A percentile compares a stretch with the other conserved stretches of the same genome.
Conservation (phyloP, 305 asterid genomes). For the Solanum chacoense region DNA sequence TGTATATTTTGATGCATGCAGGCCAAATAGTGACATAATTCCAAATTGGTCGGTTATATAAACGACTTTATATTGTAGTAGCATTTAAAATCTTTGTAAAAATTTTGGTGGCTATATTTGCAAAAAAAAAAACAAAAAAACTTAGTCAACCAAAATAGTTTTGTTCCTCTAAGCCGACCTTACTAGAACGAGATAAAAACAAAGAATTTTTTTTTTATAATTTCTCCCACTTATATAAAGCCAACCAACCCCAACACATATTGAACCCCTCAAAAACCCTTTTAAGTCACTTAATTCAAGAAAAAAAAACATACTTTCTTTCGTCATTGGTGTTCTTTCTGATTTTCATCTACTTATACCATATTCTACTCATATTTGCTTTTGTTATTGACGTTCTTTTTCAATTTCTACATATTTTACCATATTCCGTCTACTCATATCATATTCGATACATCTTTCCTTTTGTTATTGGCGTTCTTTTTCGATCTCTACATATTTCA, state of each 20-base stretch:
- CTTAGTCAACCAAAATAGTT: neutral
- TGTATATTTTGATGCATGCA: neutral
- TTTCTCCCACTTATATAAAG: neutral
- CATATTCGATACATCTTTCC: no score
- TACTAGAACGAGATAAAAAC: neutral
- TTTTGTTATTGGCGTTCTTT: no score
- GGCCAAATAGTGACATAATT: neutral
- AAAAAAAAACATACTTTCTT: neutral
- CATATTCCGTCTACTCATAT: no score
- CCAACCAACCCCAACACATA: neutral
- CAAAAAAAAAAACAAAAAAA: neutral
- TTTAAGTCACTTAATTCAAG: neutral
- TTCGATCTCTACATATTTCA: no score
- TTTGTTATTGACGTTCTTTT: no score
- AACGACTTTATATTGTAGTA: neutral
- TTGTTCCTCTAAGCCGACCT: neutral
- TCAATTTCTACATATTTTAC: no score
- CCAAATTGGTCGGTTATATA: neutral
- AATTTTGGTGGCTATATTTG: neutral
- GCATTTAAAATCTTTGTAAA: neutral
- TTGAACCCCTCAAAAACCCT: neutral
- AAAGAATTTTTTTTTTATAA: no score
- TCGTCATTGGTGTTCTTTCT: neutral
- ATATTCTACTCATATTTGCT: no score
- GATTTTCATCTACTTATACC: neutral